Evolutionary conservation across 495 filamentous ascomycete species (phyloP), one percentile per base, ranked within the genome.

Genomic region (Talaromyces proteolyticus): DNA sequence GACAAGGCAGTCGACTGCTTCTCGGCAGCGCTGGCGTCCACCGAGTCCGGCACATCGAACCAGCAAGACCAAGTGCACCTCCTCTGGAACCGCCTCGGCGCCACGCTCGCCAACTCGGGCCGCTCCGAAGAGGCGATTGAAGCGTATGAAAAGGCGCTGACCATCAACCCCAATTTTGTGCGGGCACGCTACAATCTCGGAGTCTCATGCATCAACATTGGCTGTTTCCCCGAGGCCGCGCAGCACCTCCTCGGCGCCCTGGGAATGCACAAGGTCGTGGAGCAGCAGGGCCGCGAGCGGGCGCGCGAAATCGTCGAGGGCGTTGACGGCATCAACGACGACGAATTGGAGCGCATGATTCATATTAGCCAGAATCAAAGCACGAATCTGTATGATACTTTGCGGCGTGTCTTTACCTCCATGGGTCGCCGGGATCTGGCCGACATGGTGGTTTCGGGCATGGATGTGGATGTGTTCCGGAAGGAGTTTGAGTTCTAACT

Each of bases 1-100:
- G 89, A 91, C 57, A 99, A 99, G 67, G 94, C 93, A 0, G 94
- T 97, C 42, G 93, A 99, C 74, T 99, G 94, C 71, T 99, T 99
- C 79, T 84, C 82, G 21, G 80, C 92, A 2, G 94, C 93, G 3
- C 76, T 99, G 19, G 84, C 87, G 20, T 86, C 79, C 38, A 86
- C 88, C 3, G 89, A 95, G 65, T 78, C 81, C 6, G 91, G 91
- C 41, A 76, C 75, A 7, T 75, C 78, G 42, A 95, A 95, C 72
- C 79, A 85, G 51, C 74, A 75, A 47, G 77, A 81, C 53, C 87
- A 94, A 65, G 69, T 92, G 6, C 93, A 96, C 55, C 82, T 99
- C 6, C 84, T 99, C 8, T 99, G 94, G 94, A 99, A 99, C 72
- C 82, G 93, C 3, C 85, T 99, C 5, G 93, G 93, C 47, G 93